Base-by-base conservation (phyloP, 1,139 yeast species). In the Sugiyamaella pinicola region DNA sequence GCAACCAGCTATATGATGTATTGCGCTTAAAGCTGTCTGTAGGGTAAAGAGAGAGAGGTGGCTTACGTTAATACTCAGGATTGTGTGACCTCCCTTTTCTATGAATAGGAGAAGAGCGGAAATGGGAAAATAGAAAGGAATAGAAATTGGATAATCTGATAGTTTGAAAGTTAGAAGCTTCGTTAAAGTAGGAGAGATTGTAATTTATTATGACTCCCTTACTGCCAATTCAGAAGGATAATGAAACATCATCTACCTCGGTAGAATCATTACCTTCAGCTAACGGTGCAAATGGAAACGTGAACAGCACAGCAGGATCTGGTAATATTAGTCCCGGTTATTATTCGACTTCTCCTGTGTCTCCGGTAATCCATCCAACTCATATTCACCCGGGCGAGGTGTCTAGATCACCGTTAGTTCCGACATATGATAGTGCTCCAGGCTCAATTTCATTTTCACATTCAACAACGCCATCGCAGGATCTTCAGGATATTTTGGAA, bases 401-500 rank as follows among this genome's bases (percentile, higher is more conserved):
- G 22, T 24, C 42, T n/a, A 44, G 40, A 21, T 43, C 55, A 6
- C 55, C 59, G 9, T 43, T 52, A 7, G 47, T 47, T 17, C 53
- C 55, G 5, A 53, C 54, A 2, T 39, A 42, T 45, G 57, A 55
- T 47, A 41, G 35, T 12, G 57, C 50, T 21, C 47, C 59, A 3
- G 61, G 59, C 4, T 51, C 57, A 6, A 41, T 56, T 37, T 49
- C 46, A 8, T 34, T 43, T 17, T 42, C 51, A 12, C 47, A 47
- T 13, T 38, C 55, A 8, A 34, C 37, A 5, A 21, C 47, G 2
- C 44, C 46, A 4, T 41, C 57, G 12, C 51, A 47, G 35, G 61
- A 60, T 29, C 52, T 67, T 52, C 66, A 65, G 40, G 62, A 61
- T 15, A 55, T 68, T 21, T 54, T 68, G 41, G 71, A 65, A 40